Evolutionary conservation across 306 rosid genomes (phyloP), one percentile per base, ranked within the genome.

Genomic region (Argentina anserina): DNA sequence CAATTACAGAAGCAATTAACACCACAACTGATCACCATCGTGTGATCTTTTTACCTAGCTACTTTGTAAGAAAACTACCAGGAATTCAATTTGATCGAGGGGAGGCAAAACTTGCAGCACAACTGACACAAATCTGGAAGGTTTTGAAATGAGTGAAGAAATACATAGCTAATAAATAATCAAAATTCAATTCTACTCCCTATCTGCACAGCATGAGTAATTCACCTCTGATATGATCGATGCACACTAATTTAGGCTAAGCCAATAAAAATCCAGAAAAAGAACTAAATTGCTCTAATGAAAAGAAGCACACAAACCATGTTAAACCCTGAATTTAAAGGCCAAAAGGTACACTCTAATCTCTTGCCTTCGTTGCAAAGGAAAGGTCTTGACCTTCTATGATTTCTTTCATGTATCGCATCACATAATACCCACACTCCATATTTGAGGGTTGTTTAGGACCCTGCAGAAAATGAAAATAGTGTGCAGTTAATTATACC

Each of bases 331-430:
- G 17, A 17, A 67, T 43, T 37, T 43, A 3, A 14, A 36, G 26
- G 6, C 43, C n/a, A 6, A 29, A 18, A 4, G 8, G 2, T 13
- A 65, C 28, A 46, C 42, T 10, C n/a, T 5, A 47, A n/a, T n/a
- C 47, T 45, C 4, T 67, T 67, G 45, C 61, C 60, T 69, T 69
- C 9, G 7, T 49, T 47, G 61, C 61, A 31, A 69, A 47, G 29
- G 73, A 46, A 69, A 69, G 61, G 31, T 69, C 40, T 20, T 47
- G 40, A 47, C 56, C 73, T 31, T 69, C 45, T 31, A 69, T 7
- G 12, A 69, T 69, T 69, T 69, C 61, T 69, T 69, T 47, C 73
- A 69, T 69, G 43, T 69, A 69, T 69, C 73, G 31, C 73, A 69
- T 69, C 29, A 33, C 43, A 47, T 69, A 69, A 49, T 68, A 68